Evolutionary conservation across 768 basidiomycete species (phyloP).

Genomic region (Artomyces pyxidatus): DNA sequence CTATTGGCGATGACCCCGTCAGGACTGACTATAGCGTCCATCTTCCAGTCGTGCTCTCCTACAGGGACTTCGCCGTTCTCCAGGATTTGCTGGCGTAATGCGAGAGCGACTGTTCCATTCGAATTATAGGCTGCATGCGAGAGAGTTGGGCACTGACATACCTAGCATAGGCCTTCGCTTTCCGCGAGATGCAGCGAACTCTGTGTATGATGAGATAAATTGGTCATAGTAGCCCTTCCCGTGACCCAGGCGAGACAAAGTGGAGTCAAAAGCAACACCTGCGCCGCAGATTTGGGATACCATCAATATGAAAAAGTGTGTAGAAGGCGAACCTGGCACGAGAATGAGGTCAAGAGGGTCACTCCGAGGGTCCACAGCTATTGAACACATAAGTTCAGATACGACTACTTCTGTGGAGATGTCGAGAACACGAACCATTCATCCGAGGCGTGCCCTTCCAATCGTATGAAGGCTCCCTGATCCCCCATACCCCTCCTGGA

Average conservation of each 20-base stretch:
- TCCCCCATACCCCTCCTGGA: conserved; percentile 63
- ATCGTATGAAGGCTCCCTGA: conserved; percentile 50
- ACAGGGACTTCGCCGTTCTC: conserved; percentile 44
- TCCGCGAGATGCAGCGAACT: conserved; percentile 22
- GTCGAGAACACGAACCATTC: conserved; percentile 37
- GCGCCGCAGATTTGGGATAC: conserved; percentile 1
- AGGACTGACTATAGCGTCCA: conserved; percentile 53
- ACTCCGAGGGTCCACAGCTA: conserved; percentile 1
- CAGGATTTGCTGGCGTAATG: conserved; percentile 56
- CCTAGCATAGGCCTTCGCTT: conserved; percentile 50
- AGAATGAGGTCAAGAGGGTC: background rate
- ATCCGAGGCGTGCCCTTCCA: conserved; percentile 38
- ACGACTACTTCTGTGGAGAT: conserved; percentile 1
- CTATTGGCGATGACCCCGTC: conserved; percentile 26
- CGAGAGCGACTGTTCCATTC: conserved; percentile 46
- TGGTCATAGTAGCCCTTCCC: conserved; percentile 82
- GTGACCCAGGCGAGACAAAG: conserved; percentile 64
- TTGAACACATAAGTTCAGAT: background rate
- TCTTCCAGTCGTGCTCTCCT: conserved; percentile 50
- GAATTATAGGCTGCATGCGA: conserved; percentile 6
- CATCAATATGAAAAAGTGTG: background rate
- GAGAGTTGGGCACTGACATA: conserved; percentile 24
- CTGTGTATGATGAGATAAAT: conserved; percentile 51
- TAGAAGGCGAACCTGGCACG: conserved; percentile 14
- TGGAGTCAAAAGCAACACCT: conserved; percentile 73